Percentiles rank a stretch among this genome's conserved stretches.
These are phyloP conservation scores for Angomonas deanei DNA, from an alignment of 208 protist genomes.

Conservation along the genomic window DNA sequence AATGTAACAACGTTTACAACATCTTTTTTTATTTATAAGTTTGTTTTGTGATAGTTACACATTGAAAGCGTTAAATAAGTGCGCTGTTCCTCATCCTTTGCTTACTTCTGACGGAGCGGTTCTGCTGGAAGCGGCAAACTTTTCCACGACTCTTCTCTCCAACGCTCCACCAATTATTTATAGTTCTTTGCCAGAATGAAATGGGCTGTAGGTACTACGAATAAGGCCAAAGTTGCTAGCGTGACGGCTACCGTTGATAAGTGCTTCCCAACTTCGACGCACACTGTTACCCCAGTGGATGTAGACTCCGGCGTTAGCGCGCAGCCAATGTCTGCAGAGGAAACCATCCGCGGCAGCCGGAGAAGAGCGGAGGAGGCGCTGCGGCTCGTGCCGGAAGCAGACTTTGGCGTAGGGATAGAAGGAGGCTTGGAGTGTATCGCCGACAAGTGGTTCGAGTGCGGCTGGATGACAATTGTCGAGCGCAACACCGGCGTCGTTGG, in stretches of 20 bases:
- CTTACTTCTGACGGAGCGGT: no score
- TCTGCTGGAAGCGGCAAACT: no score
- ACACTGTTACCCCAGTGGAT: conserved; percentile 34
- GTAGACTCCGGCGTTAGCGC: conserved; percentile 49
- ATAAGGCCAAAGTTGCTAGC: conserved; percentile 63
- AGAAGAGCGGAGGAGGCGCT: conserved; percentile 50
- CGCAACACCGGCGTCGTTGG: conserved; percentile 37
- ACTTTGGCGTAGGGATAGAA: conserved; percentile 76
- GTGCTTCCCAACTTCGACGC: conserved; percentile 45
- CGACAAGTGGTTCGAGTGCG: conserved; percentile 73
- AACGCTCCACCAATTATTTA: neutral
- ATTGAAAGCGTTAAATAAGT: no score
- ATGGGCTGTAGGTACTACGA: conserved; percentile 75
- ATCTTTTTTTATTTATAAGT: no score
- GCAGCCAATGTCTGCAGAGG: conserved; percentile 78
- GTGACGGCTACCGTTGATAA: conserved; percentile 32
- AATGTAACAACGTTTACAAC: neutral
- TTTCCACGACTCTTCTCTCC: neutral
- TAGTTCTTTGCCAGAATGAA: conserved; percentile 4
- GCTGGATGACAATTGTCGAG: conserved; percentile 75
- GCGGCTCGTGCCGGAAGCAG: conserved; percentile 28
- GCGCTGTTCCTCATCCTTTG: no score
- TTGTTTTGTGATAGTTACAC: no score
- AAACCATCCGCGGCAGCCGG: conserved; percentile 41
- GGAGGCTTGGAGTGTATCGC: conserved; percentile 67